These are phyloP conservation scores for Pythium inflatum DNA, from an alignment of 352 stramenopile genomes.

Conservation along the genomic window DNA sequence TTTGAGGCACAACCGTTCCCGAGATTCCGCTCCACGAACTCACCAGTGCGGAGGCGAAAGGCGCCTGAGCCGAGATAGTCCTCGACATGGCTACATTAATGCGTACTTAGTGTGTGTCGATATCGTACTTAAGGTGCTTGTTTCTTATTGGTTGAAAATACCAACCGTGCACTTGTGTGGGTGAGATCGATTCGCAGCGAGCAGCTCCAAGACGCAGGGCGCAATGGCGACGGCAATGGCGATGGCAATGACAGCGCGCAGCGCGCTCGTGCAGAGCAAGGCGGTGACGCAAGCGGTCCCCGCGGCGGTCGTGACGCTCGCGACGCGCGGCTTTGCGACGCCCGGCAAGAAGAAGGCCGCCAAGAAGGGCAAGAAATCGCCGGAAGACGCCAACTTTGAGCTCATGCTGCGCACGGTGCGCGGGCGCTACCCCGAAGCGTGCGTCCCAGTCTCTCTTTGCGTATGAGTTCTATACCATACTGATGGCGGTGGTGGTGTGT, in stretches of 20 bases:
- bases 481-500: background rate
- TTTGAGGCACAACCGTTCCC: conserved; percentile 16
- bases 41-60: background rate
- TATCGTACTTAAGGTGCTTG: conserved; percentile 17
- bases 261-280: conserved; percentile 21
- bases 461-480: background rate
- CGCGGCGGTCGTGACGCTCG: conserved; percentile 15
- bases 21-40: conserved; percentile 10
- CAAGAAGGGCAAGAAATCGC: conserved; percentile 61
- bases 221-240: conserved; percentile 19
- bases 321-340: conserved; percentile 45
- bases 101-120: conserved; percentile 20
- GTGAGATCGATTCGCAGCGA: conserved; percentile 26
- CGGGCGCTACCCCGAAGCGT: conserved; percentile 76
- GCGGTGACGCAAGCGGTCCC: conserved; percentile 21
- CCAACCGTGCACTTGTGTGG: conserved; percentile 25
- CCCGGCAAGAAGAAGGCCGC: conserved; percentile 52
- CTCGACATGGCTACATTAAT: conserved; percentile 9
- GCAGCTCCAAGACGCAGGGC: conserved; percentile 11
- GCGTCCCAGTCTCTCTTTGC: conserved; percentile 27
- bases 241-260: conserved; percentile 34
- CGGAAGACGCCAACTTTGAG: conserved; percentile 78
- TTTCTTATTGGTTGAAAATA: conserved; percentile 33
- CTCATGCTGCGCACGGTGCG: conserved; percentile 84
- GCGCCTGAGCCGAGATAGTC: background rate